Evolutionary conservation across 2,329 filamentous ascomycete species (phyloP).

Genomic region (Davidsoniella neocaledoniae): DNA sequence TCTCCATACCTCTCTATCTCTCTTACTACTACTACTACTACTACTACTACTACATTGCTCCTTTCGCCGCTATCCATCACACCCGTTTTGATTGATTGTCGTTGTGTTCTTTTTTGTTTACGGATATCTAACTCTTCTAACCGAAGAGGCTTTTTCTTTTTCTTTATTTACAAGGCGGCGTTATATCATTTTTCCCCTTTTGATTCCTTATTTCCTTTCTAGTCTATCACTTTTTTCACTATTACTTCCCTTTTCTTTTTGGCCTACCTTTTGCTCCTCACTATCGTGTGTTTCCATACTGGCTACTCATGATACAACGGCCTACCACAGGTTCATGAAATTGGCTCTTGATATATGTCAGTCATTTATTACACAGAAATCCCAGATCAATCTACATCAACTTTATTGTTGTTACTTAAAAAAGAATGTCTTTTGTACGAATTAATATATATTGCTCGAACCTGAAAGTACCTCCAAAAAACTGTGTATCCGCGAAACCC

Average conservation of each 20-base stretch:
- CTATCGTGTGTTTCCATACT: too few relatives aligned
- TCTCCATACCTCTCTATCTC: background rate
- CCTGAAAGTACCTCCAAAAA: too few relatives aligned
- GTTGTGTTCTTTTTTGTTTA: constrained; percentile 8
- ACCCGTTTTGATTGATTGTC: constrained; percentile 4
- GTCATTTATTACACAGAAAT: too few relatives aligned
- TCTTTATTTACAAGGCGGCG: constrained; percentile 9
- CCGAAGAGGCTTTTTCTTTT: constrained; percentile 2
- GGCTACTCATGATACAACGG: too few relatives aligned
- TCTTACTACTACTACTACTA: background rate
- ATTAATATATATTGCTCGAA: too few relatives aligned
- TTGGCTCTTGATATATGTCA: too few relatives aligned
- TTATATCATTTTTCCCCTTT: constrained; percentile 9
- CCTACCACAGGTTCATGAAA: too few relatives aligned
- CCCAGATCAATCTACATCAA: too few relatives aligned
- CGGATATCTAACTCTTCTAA: constrained; percentile 11
- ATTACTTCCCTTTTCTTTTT: background rate
- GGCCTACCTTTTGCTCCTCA: background rate
- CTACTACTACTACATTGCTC: background rate
- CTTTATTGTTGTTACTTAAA: too few relatives aligned
- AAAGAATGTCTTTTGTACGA: too few relatives aligned
- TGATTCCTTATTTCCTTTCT: constrained; percentile 6
- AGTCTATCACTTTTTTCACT: constrained; percentile 6
- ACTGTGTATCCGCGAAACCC: too few relatives aligned
- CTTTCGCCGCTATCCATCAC: background rate